Percentiles rank a stretch among this genome's conserved stretches.
These are phyloP conservation scores for Grifola frondosa DNA, from an alignment of 1,284 basidiomycete species.

Conservation along the genomic window DNA sequence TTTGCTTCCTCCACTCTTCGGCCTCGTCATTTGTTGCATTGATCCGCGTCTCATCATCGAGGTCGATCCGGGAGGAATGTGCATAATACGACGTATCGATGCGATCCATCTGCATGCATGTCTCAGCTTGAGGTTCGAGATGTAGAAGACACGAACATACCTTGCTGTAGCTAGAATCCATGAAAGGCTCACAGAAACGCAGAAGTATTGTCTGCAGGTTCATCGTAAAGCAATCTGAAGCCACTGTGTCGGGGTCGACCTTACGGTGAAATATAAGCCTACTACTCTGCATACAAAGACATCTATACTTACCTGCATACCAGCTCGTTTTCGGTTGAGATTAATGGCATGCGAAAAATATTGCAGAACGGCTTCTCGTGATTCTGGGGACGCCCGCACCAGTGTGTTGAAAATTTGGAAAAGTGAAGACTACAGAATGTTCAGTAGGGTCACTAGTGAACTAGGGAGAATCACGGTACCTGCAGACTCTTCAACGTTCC, in stretches of 20 bases:
- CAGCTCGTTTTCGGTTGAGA: slow-evolving; percentile 84
- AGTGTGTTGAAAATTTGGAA: slow-evolving; percentile 91
- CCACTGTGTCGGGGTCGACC: slow-evolving; percentile 84
- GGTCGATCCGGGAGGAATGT: slow-evolving; percentile 67
- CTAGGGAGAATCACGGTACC: slow-evolving; percentile 39
- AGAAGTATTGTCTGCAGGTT: slow-evolving; percentile 85
- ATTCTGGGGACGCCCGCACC: slow-evolving; percentile 77
- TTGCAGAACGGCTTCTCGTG: slow-evolving; percentile 83
- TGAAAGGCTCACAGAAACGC: slow-evolving; percentile 94
- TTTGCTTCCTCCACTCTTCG: slow-evolving; percentile 63
- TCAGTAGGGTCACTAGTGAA: neutral
- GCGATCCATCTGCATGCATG: slow-evolving; percentile 80
- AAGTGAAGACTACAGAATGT: slow-evolving; percentile 57
- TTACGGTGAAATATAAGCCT: slow-evolving; percentile 25
- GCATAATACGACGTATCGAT: slow-evolving; percentile 86
- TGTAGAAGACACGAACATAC: slow-evolving; percentile 37
- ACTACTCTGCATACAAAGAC: neutral
- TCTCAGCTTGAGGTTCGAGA: neutral
- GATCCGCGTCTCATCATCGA: slow-evolving; percentile 88
- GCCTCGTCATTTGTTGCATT: slow-evolving; percentile 88
- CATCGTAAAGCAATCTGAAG: slow-evolving; percentile 91
- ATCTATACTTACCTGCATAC: slow-evolving; percentile 68
- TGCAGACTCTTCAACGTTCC: slow-evolving; percentile 81
- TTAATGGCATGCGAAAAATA: slow-evolving; percentile 78
- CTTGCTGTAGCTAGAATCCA: slow-evolving; percentile 91